Conservation (phyloP, 1,284 basidiomycete species). For the Ustilago curta region DNA sequence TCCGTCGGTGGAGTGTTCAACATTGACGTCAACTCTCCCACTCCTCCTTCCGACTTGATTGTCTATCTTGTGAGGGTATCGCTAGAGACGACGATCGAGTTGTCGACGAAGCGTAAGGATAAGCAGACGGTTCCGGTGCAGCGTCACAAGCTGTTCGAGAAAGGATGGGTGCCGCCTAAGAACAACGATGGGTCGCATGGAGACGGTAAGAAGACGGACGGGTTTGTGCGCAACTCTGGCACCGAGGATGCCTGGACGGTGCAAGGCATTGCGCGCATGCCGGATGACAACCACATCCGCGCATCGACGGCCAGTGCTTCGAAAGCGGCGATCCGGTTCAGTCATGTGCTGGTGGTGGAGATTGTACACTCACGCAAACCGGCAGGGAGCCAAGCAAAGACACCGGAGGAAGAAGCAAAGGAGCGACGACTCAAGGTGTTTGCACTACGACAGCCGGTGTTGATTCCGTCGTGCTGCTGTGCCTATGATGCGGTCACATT, state of each 20-base stretch:
- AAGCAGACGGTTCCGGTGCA: slow-evolving; percentile 64
- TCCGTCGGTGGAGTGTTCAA: slow-evolving; percentile 69
- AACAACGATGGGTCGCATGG: slow-evolving; percentile 60
- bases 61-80: slow-evolving; percentile 67
- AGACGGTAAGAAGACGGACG: slow-evolving; percentile 62
- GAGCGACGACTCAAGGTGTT: slow-evolving; percentile 66
- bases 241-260: slow-evolving; percentile 66
- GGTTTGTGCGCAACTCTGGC: slow-evolving; percentile 58
- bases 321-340: slow-evolving; percentile 61
- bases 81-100: slow-evolving; percentile 66
- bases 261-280: slow-evolving; percentile 66
- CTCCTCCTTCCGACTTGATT: slow-evolving; percentile 62
- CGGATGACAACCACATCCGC: slow-evolving; percentile 67
- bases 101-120: slow-evolving; percentile 58
- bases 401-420: slow-evolving; percentile 43
- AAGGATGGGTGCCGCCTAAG: slow-evolving; percentile 65
- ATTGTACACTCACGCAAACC: slow-evolving; percentile 63
- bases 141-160: slow-evolving; percentile 65
- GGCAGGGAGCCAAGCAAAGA: slow-evolving; percentile 18
- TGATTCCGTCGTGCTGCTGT: slow-evolving; percentile 66
- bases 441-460: slow-evolving; percentile 64
- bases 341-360: slow-evolving; percentile 66
- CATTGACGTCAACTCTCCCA: slow-evolving; percentile 67
- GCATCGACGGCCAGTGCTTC: slow-evolving; percentile 62
- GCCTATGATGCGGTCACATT: slow-evolving; percentile 68